Base-by-base conservation (phyloP, 306 rosid species). In the Carpinus viminea region DNA sequence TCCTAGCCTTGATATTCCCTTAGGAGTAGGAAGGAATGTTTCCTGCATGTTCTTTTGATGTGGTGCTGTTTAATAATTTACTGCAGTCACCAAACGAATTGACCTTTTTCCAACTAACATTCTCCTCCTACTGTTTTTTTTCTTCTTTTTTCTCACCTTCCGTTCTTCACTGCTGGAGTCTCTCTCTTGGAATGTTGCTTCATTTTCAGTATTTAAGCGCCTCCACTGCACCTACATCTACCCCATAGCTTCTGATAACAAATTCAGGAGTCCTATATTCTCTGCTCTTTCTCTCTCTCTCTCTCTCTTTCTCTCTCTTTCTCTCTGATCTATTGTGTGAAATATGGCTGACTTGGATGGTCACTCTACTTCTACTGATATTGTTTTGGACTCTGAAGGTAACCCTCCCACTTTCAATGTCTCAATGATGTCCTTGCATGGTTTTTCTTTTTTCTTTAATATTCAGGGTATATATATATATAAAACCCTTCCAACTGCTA, bases 331-430 rank as follows among this genome's bases (percentile, higher is more conserved):
- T 28, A 4, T 2, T 15, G 71, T 38, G 12, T 66, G 41, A 66
- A 68, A 68, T 68, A 68, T 68, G 72, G 72, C 72, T 41, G 24
- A 43, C 72, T 68, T 41, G 26, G 51, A 41, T 38, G 28, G 18
- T 18, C 51, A 18, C 8, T 68, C 51, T 18, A 41, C 28, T 66
- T 66, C 72, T 38, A 41, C 50, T 41, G 51, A 18, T 18, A 68
- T 48, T 41, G 47, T 9, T 68, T 38, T 68, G 72, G 31, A 41
- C 31, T 18, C 72, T 18, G 24, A 68, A 68, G 72, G 72, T 68
- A 20, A 68, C 51, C 51, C 31, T 28, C 21, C 24, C 15, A 11
- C 15, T 17, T 38, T 4, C 9, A 68, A 18, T 66, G 72, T 41
- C 61, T 8, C 65, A 66, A 38, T 41, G 15, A 66, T 18, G 72